Percentiles rank a stretch among this genome's conserved stretches.
phyloP scores from a whole-genome alignment of 768 basidiomycete species.

The Mycena polygramma region DNA sequence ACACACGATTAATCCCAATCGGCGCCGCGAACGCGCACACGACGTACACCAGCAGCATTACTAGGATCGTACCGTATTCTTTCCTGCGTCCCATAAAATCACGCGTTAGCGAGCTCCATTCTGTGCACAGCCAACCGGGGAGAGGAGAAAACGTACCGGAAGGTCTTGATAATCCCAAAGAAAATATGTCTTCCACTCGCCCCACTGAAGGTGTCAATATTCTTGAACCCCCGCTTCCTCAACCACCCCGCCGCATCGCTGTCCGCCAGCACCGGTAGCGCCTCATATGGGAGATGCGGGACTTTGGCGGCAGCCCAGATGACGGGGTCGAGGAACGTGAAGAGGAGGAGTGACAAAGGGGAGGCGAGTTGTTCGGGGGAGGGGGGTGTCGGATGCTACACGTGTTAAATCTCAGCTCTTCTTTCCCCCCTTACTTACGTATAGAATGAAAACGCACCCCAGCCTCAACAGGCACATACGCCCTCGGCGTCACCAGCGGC shows the following conservation, averaged over 20 bases:
- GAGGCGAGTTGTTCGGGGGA: conserved; percentile 66
- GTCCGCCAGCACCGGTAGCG: conserved; percentile 74
- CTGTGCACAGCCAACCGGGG: too few species aligned
- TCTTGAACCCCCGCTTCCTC: conserved; percentile 34
- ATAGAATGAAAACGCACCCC: conserved; percentile 45
- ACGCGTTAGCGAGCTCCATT: too few species aligned
- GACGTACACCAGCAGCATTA: conserved; percentile 30
- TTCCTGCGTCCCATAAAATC: conserved; percentile 7
- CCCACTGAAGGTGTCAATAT: conserved; percentile 36
- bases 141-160: conserved; percentile 23
- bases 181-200: conserved; percentile 30
- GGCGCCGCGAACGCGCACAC: conserved; percentile 34
- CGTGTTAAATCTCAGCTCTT: too few species aligned
- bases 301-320: conserved; percentile 56
- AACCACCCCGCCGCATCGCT: conserved; percentile 28
- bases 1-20: conserved; percentile 35
- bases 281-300: conserved; percentile 61
- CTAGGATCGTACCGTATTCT: conserved; percentile 27
- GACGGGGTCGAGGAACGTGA: conserved; percentile 67
- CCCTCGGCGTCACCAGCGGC: conserved; percentile 66
- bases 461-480: conserved; percentile 67
- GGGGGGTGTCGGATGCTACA: conserved; percentile 48
- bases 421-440: too few species aligned
- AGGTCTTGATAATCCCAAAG: conserved; percentile 34
- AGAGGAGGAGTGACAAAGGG: conserved; percentile 57